phyloP scores from a whole-genome alignment of 441 rosid genomes.

The Capsella rubella region DNA sequence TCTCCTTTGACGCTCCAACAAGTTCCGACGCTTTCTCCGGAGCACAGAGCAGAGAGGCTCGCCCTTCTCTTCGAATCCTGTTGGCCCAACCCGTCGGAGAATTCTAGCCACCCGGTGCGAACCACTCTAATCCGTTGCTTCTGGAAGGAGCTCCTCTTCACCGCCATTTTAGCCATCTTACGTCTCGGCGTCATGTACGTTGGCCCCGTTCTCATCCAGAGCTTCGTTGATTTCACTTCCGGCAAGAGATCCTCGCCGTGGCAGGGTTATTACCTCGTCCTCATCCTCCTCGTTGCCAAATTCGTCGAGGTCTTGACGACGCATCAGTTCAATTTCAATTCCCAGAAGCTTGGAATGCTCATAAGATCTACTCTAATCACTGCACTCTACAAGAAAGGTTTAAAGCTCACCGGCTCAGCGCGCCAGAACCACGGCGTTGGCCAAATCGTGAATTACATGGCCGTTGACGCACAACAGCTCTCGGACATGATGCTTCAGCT shows the following conservation, averaged over 20 bases:
- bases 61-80: conserved; percentile 58
- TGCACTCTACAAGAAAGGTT: conserved; percentile 75
- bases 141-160: conserved; percentile 76
- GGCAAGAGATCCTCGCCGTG: conserved; percentile 70
- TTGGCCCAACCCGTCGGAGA: conserved; percentile 79
- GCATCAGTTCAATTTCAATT: conserved; percentile 85
- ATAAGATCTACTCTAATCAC: conserved; percentile 79
- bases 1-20: conserved; percentile 72
- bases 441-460: conserved; percentile 93
- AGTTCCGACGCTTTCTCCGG: conserved; percentile 71
- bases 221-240: conserved; percentile 75
- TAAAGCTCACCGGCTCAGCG: conserved; percentile 79
- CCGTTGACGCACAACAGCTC: conserved; percentile 91
- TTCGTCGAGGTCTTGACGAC: conserved; percentile 70
- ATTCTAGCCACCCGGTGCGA: conserved; percentile 64
- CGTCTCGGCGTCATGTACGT: conserved; percentile 79
- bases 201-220: conserved; percentile 80
- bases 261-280: conserved; percentile 80
- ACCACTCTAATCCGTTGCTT: conserved; percentile 75
- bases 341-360: conserved; percentile 91
- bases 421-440: conserved; percentile 93
- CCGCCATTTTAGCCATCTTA: conserved; percentile 76
- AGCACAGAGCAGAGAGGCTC: conserved; percentile 79
- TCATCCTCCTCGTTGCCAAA: conserved; percentile 70
- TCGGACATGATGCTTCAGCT: conserved; percentile 93